Percentiles rank a stretch among this genome's conserved stretches.
Evolutionary conservation across 192 early-diverging fungal species (phyloP).

Genomic region (Linnemannia elongata): DNA sequence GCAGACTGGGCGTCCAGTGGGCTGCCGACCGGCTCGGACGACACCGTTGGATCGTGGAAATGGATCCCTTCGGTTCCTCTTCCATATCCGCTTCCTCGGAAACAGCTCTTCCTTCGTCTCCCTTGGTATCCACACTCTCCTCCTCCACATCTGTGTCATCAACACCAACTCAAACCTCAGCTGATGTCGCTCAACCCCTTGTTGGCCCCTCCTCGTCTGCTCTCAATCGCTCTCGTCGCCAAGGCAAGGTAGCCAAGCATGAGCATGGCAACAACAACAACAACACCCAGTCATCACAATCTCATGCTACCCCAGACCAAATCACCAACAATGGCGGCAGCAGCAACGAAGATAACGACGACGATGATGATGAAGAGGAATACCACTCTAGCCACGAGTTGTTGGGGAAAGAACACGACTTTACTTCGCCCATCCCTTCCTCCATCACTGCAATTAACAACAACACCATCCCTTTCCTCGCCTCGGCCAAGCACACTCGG

Average conservation of each 20-base stretch:
- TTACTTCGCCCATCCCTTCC: not conserved
- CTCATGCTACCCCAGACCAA: not conserved
- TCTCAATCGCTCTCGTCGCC: slow-evolving; percentile 11
- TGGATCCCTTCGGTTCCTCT: slow-evolving; percentile 20
- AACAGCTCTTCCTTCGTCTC: not conserved
- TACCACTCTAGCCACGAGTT: slow-evolving; percentile 39
- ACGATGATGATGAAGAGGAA: slow-evolving; percentile 27
- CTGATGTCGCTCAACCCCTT: not conserved
- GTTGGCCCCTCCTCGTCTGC: not conserved
- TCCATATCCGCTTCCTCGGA: not conserved
- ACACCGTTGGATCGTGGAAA: slow-evolving; percentile 43
- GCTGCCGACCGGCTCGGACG: slow-evolving; percentile 33
- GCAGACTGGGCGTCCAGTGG: slow-evolving; percentile 51
- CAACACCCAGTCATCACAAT: not conserved
- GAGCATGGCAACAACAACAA: slow-evolving; percentile 16
- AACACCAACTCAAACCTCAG: not conserved
- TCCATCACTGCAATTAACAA: not conserved
- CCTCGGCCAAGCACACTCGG: slow-evolving; percentile 5
- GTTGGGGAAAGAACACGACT: slow-evolving; percentile 29
- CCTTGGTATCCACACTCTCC: not conserved
- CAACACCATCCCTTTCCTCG: not conserved
- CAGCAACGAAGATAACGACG: not conserved
- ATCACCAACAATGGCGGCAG: not conserved
- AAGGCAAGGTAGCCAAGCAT: slow-evolving; percentile 18
- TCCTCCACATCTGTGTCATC: not conserved